A percentile compares a stretch with the other conserved stretches of the same genome.
Conservation (phyloP, 371 early-diverging fungal genomes). For the Mortierella sp. region DNA sequence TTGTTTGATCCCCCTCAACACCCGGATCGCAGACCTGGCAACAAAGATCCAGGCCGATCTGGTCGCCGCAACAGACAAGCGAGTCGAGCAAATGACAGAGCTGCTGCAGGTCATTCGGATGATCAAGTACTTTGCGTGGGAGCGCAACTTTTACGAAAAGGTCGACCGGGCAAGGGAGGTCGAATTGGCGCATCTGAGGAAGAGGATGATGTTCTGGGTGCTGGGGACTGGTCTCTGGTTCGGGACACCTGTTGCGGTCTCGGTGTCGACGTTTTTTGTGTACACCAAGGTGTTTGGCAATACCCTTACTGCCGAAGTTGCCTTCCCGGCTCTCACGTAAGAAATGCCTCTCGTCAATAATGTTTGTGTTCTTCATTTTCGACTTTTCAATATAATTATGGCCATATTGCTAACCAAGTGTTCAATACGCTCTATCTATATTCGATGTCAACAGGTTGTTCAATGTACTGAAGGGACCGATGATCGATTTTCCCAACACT, state of each 20-base stretch:
- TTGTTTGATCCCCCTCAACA: background rate
- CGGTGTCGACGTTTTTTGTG: background rate
- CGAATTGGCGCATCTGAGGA: background rate
- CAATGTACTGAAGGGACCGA: slow-evolving; percentile 65
- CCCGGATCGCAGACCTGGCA: background rate
- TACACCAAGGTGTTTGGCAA: background rate
- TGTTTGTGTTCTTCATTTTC: background rate
- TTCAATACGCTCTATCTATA: no score
- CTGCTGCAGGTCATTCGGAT: background rate
- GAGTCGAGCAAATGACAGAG: background rate
- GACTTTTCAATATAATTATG: slow-evolving; percentile 36
- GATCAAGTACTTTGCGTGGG: background rate
- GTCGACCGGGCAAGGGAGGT: background rate
- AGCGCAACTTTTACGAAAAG: background rate
- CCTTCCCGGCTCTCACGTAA: no score
- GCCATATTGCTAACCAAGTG: slow-evolving; percentile 71
- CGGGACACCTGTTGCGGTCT: background rate
- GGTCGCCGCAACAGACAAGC: background rate
- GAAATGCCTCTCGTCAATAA: no score
- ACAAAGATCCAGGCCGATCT: background rate
- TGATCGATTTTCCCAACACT: slow-evolving; percentile 74
- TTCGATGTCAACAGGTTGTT: slow-evolving; percentile 68
- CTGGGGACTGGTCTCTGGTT: background rate
- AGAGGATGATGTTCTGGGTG: background rate
- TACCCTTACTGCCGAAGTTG: background rate